Evolutionary conservation across 2,329 filamentous ascomycete species (phyloP), one percentile per base, ranked within the genome.

Genomic region (Fusarium verticillioides): DNA sequence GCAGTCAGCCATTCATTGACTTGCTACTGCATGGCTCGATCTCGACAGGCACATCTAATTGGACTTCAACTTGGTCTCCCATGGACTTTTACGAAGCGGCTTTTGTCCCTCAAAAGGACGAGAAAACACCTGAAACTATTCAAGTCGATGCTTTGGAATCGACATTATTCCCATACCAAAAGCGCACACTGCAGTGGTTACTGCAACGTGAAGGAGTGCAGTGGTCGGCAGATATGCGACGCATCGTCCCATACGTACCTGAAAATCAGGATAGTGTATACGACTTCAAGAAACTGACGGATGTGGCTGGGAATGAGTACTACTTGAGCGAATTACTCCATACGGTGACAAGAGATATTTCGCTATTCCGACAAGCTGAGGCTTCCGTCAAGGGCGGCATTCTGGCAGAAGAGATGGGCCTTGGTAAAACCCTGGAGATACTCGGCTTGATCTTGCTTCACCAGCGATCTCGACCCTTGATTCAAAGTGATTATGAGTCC

Each of bases 341-440:
- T 32, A 81, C 89, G 19, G 84, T 91, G 9, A 86, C 89, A 2
- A 83, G 83, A 42, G 85, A 92, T 76, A 67, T 84, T 13, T 68
- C 78, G 1, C 76, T 82, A 6, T 90, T 89, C 61, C 79, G 81
- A 39, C 78, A 83, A 49, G 66, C 80, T 28, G 82, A 88, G 58
- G 78, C 79, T n/a, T 72, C 75, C 1, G 65, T 89, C 16, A 86
- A 81, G 50, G 89, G 90, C 18, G 93, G 93, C 1, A 91, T 94
- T 53, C 83, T 96, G 9, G 90, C 92, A 0, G 93, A 96, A 78
- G 93, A 96, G 80, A 96, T 96, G 93, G 93, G 93, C 0, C 84
- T 96, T 2, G 93, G 93, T 4, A 96, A 96, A 80, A 96, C 93
- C 0, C 85, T 95, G 7, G 94, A 96, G 81, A 85, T 94, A 5